These are phyloP conservation scores for Botrytis galanthina DNA, from an alignment of 2,329 filamentous ascomycete genomes.

Conservation along the genomic window DNA sequence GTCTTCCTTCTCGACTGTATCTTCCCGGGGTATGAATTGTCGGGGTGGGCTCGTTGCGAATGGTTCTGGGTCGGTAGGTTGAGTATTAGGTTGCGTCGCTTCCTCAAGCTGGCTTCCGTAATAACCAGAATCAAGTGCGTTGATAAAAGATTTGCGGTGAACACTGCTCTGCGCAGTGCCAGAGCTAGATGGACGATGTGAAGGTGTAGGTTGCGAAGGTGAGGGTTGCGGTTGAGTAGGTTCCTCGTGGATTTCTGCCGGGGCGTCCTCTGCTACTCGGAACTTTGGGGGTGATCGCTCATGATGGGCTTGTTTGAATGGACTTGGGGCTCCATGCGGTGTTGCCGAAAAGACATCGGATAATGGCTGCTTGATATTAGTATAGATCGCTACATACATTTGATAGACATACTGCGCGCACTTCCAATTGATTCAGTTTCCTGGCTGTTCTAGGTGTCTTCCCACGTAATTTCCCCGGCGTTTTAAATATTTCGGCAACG, in stretches of 20 bases:
- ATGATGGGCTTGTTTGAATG: constrained; percentile 40
- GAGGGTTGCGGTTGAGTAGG: neutral
- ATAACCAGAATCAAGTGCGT: constrained; percentile 63
- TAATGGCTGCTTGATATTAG: constrained; percentile 49
- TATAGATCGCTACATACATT: constrained; percentile 7
- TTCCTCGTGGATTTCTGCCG: constrained; percentile 20
- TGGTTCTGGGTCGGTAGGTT: constrained; percentile 22
- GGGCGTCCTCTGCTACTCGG: constrained; percentile 56
- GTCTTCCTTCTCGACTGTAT: neutral
- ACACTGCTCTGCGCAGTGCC: constrained; percentile 22
- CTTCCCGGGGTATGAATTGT: constrained; percentile 18
- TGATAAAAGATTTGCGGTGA: constrained; percentile 37
- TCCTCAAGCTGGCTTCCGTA: constrained; percentile 57
- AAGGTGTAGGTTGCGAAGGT: neutral
- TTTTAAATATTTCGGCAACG: constrained; percentile 94
- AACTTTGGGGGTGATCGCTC: constrained; percentile 48
- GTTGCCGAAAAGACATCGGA: constrained; percentile 58
- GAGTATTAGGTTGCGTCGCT: constrained; percentile 27
- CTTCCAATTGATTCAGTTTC: constrained; percentile 57
- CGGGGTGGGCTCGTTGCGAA: neutral
- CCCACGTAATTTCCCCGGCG: constrained; percentile 76
- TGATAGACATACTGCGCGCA: constrained; percentile 57
- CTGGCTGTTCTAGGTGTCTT: constrained; percentile 74
- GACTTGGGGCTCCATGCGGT: constrained; percentile 48
- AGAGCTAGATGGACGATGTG: constrained; percentile 5